Conservation (phyloP, 2,329 filamentous ascomycete genomes). For the Chaetomiaceae sp. region DNA sequence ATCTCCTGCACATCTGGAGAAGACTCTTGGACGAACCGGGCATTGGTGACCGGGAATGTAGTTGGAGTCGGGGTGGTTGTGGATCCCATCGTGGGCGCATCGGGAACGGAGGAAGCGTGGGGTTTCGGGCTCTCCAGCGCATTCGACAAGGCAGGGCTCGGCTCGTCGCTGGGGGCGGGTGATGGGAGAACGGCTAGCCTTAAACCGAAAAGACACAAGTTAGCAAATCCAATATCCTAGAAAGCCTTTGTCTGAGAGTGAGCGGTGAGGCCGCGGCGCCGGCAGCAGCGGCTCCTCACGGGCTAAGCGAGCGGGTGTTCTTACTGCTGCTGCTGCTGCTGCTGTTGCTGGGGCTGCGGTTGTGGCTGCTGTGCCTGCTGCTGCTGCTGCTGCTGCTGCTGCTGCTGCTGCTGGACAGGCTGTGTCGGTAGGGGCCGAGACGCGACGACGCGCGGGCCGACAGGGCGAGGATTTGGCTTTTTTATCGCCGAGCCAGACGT, state of each 20-base stretch:
- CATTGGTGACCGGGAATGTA: constrained; percentile 23
- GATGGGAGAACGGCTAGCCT: constrained; percentile 48
- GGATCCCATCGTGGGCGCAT: constrained; percentile 26
- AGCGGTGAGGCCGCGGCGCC: no score
- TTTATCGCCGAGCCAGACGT: constrained; percentile 11
- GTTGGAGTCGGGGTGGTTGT: constrained; percentile 1
- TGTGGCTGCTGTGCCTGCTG: constrained; percentile 13
- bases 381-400: constrained; percentile 7
- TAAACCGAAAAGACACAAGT: background rate
- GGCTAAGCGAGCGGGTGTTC: background rate
- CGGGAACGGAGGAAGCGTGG: constrained; percentile 28
- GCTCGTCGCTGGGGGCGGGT: constrained; percentile 58
- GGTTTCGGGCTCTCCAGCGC: constrained; percentile 33
- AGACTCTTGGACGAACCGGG: constrained; percentile 26
- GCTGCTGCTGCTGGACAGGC: background rate
- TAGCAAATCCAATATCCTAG: no score
- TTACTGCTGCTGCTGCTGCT: constrained; percentile 14
- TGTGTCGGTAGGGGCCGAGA: no score
- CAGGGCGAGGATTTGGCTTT: constrained; percentile 16
- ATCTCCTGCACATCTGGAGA: background rate
- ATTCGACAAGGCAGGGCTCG: constrained; percentile 41
- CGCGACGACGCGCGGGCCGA: background rate
- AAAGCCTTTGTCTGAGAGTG: no score
- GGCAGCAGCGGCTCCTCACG: no score
- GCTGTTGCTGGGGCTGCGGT: constrained; percentile 2